These are phyloP conservation scores for Apophysomyces variabilis DNA, from an alignment of 371 early-diverging fungal genomes.

Conservation along the genomic window DNA sequence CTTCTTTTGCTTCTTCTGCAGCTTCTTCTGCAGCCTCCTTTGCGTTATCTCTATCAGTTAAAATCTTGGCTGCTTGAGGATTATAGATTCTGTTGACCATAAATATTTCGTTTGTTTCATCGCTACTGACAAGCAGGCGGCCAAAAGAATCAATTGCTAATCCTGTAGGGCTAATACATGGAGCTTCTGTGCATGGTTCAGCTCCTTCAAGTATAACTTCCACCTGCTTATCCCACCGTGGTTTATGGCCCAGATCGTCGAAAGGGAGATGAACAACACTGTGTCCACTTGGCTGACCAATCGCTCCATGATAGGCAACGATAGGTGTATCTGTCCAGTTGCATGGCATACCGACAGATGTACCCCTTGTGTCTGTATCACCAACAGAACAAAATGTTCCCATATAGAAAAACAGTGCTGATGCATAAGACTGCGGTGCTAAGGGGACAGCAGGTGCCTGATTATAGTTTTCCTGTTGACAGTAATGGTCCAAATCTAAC, in stretches of 20 bases:
- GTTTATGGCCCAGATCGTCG: constrained; percentile 49
- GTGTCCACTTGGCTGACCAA: constrained; percentile 33
- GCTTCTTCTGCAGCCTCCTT: constrained; percentile 14
- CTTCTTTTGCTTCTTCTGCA: constrained; percentile 18
- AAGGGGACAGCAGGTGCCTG: constrained; percentile 35
- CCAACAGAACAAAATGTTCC: constrained; percentile 52
- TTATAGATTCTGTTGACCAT: constrained; percentile 40
- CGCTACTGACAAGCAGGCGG: constrained; percentile 44
- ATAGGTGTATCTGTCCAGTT: constrained; percentile 55
- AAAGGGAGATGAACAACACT: constrained; percentile 43
- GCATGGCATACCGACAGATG: constrained; percentile 55
- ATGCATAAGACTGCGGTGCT: constrained; percentile 26
- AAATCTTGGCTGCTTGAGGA: constrained; percentile 30
- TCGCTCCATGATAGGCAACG: constrained; percentile 38
- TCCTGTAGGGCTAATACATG: constrained; percentile 41
- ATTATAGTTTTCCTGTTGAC: constrained; percentile 31
- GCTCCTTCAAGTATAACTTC: constrained; percentile 39
- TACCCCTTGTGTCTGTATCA: constrained; percentile 30
- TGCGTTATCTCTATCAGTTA: constrained; percentile 33
- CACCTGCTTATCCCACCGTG: constrained; percentile 42
- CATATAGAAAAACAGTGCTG: constrained; percentile 41
- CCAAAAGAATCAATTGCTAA: constrained; percentile 43
- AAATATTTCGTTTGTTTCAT: constrained; percentile 46
- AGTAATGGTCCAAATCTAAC: constrained; percentile 34
- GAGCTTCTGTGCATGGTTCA: constrained; percentile 23